phyloP scores from a whole-genome alignment of 2,329 filamentous ascomycete species.

The Epichloe amarillans region DNA sequence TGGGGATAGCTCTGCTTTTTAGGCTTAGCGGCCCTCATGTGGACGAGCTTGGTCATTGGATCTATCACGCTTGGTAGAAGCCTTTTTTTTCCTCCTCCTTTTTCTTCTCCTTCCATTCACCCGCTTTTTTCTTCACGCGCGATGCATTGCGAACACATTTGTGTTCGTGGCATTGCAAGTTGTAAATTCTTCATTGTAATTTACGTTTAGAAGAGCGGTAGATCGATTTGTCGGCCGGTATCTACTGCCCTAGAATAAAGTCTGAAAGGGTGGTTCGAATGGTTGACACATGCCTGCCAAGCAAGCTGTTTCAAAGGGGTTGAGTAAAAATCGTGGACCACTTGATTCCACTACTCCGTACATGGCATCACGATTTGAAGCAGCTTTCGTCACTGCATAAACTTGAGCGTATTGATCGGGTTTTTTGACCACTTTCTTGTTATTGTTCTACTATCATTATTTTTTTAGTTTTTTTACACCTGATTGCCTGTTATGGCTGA shows the following conservation, averaged over 20 bases:
- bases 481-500: slow-evolving; percentile 15
- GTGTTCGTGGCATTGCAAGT: slow-evolving; percentile 40
- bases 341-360: neutral
- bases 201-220: slow-evolving; percentile 40
- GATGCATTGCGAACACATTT: slow-evolving; percentile 15
- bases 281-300: slow-evolving; percentile 49
- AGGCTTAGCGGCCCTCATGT: slow-evolving; percentile 3
- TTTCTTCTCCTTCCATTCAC: slow-evolving; percentile 10
- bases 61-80: slow-evolving; percentile 12
- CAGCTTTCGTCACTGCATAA: neutral
- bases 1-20: neutral
- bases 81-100: slow-evolving; percentile 14
- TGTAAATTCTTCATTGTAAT: slow-evolving; percentile 15
- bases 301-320: neutral
- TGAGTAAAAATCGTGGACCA: neutral
- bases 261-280: slow-evolving; percentile 77
- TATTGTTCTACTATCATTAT: slow-evolving; percentile 5
- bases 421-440: slow-evolving; percentile 3
- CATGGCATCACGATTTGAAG: no score
- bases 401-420: neutral
- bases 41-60: neutral
- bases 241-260: slow-evolving; percentile 72
- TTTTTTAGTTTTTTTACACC: slow-evolving; percentile 8
- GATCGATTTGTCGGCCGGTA: slow-evolving; percentile 59
- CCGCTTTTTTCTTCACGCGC: slow-evolving; percentile 18